Evolutionary conservation across 768 basidiomycete genomes (phyloP).

Genomic region (Russula emetica): DNA sequence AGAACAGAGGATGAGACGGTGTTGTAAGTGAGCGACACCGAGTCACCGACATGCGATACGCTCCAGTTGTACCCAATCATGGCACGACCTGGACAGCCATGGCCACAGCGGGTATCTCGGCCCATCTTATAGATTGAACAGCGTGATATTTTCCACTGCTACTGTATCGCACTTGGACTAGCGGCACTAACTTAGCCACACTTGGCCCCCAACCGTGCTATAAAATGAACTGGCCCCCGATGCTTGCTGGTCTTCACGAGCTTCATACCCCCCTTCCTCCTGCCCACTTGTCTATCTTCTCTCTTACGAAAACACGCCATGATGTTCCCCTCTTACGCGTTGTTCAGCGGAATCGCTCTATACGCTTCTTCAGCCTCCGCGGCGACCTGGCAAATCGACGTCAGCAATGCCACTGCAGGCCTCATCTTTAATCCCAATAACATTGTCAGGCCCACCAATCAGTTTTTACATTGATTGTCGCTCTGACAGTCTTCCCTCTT

Average conservation of each 20-base stretch:
- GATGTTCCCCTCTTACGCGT: slow-evolving; percentile 2
- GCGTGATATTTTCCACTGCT: not conserved
- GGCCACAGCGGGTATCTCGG: not conserved
- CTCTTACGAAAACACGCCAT: not conserved
- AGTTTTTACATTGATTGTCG: not conserved
- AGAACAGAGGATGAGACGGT: too few species aligned
- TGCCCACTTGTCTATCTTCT: not conserved
- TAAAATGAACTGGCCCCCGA: not conserved
- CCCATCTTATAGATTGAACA: not conserved
- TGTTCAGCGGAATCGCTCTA: slow-evolving; percentile 4
- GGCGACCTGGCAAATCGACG: not conserved
- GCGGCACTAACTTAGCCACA: too few species aligned
- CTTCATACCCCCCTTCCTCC: not conserved
- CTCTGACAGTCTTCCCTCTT: not conserved
- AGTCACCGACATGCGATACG: not conserved
- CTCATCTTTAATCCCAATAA: slow-evolving; percentile 3
- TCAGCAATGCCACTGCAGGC: slow-evolving; percentile 15
- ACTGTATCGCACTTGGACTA: not conserved
- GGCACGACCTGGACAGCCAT: too few species aligned
- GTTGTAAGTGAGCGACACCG: too few species aligned
- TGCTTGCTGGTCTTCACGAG: not conserved
- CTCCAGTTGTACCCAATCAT: too few species aligned
- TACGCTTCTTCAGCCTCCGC: slow-evolving; percentile 7
- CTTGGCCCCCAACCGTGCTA: not conserved
- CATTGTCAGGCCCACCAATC: slow-evolving; percentile 7